Percentiles rank a stretch among this genome's conserved stretches.
Conservation (phyloP, 2,329 filamentous ascomycete species). For the Trichoderma sp. region DNA sequence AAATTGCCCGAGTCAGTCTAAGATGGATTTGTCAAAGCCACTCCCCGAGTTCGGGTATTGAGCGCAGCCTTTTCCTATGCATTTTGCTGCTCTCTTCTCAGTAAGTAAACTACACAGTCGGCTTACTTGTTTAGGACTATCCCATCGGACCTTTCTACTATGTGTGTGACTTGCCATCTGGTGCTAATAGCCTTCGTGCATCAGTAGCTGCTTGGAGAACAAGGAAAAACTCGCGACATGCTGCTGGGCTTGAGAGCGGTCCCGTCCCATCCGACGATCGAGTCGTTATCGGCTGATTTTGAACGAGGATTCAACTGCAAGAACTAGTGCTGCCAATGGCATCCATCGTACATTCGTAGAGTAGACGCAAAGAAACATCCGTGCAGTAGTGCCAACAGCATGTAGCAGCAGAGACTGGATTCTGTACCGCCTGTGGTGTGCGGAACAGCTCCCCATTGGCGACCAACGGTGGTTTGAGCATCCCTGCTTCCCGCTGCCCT, state of each 20-base stretch:
- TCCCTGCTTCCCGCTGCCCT: constrained; percentile 1
- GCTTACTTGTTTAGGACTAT: background rate
- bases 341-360: background rate
- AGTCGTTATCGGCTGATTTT: background rate
- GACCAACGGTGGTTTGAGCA: background rate
- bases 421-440: background rate
- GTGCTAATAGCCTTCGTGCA: background rate
- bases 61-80: background rate
- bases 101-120: background rate
- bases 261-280: background rate
- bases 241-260: background rate
- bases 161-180: background rate
- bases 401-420: background rate
- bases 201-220: background rate
- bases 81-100: background rate
- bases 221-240: background rate
- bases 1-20: constrained; percentile 1
- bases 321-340: background rate
- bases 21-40: background rate
- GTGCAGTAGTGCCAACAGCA: background rate
- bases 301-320: background rate
- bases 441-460: background rate
- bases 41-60: background rate
- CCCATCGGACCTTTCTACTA: background rate
- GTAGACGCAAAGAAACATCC: background rate